Conservation (phyloP, 2,329 filamentous ascomycete genomes). For the Elsinoe perseae region DNA sequence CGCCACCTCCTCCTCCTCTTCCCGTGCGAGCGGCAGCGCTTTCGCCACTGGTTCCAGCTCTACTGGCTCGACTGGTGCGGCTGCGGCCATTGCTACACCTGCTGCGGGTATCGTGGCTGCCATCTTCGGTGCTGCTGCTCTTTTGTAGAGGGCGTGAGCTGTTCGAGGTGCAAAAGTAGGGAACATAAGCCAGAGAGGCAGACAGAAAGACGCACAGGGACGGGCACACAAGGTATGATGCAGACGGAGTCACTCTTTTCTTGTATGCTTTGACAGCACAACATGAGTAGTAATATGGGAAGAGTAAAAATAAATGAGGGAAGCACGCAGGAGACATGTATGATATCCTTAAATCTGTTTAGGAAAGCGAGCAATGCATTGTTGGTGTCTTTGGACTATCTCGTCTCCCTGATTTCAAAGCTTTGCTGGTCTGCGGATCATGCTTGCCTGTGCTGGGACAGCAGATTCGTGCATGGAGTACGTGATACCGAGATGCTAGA, state of each 20-base stretch:
- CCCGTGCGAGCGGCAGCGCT: slow-evolving; percentile 15
- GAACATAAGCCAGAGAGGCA: neutral
- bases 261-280: neutral
- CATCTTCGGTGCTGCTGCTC: slow-evolving; percentile 16
- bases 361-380: slow-evolving; percentile 8
- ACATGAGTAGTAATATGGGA: neutral
- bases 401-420: neutral
- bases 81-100: slow-evolving; percentile 15
- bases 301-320: neutral
- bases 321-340: neutral
- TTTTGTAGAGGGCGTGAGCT: slow-evolving; percentile 14
- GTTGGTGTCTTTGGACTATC: neutral
- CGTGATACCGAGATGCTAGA: no score
- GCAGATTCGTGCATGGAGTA: no score
- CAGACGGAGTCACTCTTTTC: neutral
- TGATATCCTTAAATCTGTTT: neutral
- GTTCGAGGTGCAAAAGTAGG: neutral
- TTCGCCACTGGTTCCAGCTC: slow-evolving; percentile 2
- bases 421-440: neutral
- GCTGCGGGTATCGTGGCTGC: slow-evolving; percentile 16
- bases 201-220: no score
- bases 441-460: no score
- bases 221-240: no score
- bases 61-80: slow-evolving; percentile 11
- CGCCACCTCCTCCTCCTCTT: neutral